Evolutionary conservation across 108 stramenopile species (phyloP).

Genomic region (Cylindrotheca closterium): DNA sequence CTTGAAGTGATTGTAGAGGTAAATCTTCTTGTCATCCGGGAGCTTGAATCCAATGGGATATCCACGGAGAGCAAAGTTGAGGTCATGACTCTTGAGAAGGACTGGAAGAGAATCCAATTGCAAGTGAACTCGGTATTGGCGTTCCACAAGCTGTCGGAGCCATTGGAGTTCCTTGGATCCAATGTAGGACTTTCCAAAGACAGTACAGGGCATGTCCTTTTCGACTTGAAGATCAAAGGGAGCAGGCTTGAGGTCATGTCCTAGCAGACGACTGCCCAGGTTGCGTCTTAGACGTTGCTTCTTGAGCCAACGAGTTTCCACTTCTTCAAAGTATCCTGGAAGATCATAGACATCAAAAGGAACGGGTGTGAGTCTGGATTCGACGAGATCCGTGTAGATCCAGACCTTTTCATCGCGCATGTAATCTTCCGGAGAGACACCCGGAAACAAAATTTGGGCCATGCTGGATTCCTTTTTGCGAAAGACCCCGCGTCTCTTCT

Average conservation of each 20-base stretch:
- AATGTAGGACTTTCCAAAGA: conserved; percentile 43
- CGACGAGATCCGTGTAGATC: conserved; percentile 57
- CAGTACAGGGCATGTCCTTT: conserved; percentile 32
- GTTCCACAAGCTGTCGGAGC: conserved; percentile 67
- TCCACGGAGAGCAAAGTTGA: conserved; percentile 45
- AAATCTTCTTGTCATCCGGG: conserved; percentile 54
- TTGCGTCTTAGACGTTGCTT: conserved; percentile 19
- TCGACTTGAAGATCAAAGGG: conserved; percentile 42
- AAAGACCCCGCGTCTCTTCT: conserved; percentile 59
- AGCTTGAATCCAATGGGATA: conserved; percentile 60
- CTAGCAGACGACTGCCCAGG: conserved; percentile 47
- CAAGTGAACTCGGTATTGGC: conserved; percentile 81
- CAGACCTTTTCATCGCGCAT: conserved; percentile 30
- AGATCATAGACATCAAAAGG: conserved; percentile 91
- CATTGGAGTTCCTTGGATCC: conserved; percentile 41
- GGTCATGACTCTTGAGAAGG: conserved; percentile 34
- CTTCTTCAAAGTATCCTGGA: conserved; percentile 41
- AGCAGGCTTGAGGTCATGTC: conserved; percentile 37
- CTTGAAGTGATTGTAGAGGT: conserved; percentile 89
- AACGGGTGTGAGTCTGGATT: conserved; percentile 68
- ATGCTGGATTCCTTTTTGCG: conserved; percentile 42
- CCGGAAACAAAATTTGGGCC: conserved; percentile 64
- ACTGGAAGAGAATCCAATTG: conserved; percentile 69
- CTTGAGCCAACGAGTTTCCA: conserved; percentile 4
- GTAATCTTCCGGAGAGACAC: conserved; percentile 63